These are phyloP conservation scores for Podaxis carcinomalis DNA, from an alignment of 768 basidiomycete species.

Conservation along the genomic window DNA sequence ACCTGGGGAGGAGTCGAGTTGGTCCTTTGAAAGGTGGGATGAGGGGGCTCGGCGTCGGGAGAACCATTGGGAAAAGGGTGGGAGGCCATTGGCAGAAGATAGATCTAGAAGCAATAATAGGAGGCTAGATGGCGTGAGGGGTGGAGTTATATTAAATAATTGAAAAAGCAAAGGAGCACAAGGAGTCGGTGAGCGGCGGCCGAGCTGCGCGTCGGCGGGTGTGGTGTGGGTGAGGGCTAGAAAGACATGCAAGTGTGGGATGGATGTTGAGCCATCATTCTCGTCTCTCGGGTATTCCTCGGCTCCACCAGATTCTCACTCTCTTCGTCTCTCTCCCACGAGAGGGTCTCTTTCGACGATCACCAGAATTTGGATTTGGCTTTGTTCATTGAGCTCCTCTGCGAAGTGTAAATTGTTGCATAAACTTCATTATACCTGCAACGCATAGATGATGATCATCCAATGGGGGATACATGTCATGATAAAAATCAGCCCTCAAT, in stretches of 20 bases:
- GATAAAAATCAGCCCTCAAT: constrained; percentile 1
- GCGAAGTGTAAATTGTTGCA: not conserved
- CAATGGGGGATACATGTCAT: not conserved
- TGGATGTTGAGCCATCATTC: constrained; percentile 1
- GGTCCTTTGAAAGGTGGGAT: not conserved
- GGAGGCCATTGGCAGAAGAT: not conserved
- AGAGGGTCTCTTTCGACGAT: not conserved
- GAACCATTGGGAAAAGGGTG: not conserved
- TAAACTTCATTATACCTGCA: constrained; percentile 1
- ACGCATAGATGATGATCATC: not conserved
- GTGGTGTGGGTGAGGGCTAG: not conserved
- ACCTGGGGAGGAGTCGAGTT: constrained; percentile 11
- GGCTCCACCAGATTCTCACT: constrained; percentile 7
- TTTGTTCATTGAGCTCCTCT: not conserved
- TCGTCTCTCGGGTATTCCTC: constrained; percentile 9
- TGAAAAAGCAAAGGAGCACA: not conserved
- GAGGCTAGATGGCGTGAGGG: not conserved
- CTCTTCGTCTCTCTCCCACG: constrained; percentile 6
- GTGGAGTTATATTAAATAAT: not conserved
- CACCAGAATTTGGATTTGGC: not conserved
- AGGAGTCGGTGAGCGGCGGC: not conserved
- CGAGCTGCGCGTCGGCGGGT: not conserved
- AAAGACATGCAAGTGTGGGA: constrained; percentile 9
- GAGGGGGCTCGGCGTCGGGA: not conserved
- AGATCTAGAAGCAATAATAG: not conserved